Percentiles rank a stretch among this genome's conserved stretches.
Evolutionary conservation across 2,329 filamentous ascomycete species (phyloP).

Genomic region (Venturia asperata): DNA sequence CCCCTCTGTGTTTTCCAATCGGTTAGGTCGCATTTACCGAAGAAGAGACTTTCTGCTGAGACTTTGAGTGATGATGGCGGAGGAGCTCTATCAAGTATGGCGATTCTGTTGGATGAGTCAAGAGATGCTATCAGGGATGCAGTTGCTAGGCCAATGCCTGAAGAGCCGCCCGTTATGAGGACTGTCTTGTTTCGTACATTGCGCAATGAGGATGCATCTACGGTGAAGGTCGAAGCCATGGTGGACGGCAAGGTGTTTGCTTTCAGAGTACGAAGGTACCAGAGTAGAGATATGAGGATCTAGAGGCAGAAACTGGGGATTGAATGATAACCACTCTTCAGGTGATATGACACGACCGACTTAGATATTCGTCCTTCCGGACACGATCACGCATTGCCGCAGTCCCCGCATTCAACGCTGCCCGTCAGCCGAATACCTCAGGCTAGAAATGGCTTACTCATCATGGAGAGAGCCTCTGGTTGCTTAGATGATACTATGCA

Average conservation of each 20-base stretch:
- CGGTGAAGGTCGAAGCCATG: conserved; percentile 23
- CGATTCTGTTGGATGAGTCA: conserved; percentile 35
- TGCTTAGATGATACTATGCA: background rate
- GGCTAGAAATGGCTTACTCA: background rate
- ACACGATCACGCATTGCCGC: conserved; percentile 2
- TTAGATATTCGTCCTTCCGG: background rate
- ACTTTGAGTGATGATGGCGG: conserved; percentile 31
- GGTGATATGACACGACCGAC: too few relatives aligned
- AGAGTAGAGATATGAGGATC: background rate
- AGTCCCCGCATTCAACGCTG: background rate
- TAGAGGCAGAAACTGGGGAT: background rate
- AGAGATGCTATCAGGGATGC: conserved; percentile 38
- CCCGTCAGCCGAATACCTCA: conserved; percentile 2
- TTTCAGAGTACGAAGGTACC: conserved; percentile 4
- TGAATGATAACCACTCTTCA: background rate
- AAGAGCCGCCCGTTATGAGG: conserved; percentile 42
- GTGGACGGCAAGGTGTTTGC: conserved; percentile 21
- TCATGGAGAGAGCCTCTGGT: background rate
- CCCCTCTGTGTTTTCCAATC: conserved; percentile 40
- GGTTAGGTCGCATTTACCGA: conserved; percentile 40
- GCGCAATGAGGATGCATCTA: conserved; percentile 21
- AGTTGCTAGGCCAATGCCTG: conserved; percentile 53
- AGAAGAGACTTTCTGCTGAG: conserved; percentile 24
- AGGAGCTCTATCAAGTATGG: conserved; percentile 35
- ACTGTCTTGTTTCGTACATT: conserved; percentile 17